Evolutionary conservation across 805 yeast species (phyloP).

Genomic region (Kuraishia ogatae): DNA sequence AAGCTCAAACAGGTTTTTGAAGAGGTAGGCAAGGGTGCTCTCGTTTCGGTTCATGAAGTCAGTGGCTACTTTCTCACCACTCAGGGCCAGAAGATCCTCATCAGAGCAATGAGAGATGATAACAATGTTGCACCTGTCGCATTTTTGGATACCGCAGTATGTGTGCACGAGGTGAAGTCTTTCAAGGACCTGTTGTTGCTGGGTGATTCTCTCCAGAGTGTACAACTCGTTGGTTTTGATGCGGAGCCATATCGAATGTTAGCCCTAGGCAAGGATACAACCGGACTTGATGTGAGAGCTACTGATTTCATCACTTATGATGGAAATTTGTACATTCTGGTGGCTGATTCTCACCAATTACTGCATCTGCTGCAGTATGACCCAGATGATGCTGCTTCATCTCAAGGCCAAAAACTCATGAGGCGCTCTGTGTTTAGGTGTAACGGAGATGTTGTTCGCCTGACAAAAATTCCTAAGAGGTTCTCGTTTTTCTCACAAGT

Average conservation of each 20-base stretch:
- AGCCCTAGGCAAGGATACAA: slow-evolving; percentile 64
- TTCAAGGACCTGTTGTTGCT: slow-evolving; percentile 74
- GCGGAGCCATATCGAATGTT: slow-evolving; percentile 91
- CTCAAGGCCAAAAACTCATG: slow-evolving; percentile 69
- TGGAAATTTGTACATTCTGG: slow-evolving; percentile 55
- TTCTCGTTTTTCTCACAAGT: slow-evolving; percentile 20
- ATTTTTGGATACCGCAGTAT: slow-evolving; percentile 78
- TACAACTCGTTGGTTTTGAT: slow-evolving; percentile 82
- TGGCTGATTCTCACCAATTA: slow-evolving; percentile 59
- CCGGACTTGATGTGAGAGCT: slow-evolving; percentile 50
- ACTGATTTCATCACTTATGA: slow-evolving; percentile 73
- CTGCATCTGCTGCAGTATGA: slow-evolving; percentile 78
- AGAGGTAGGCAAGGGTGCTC: slow-evolving; percentile 80
- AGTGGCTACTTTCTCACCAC: slow-evolving; percentile 77
- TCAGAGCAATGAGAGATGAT: slow-evolving; percentile 80
- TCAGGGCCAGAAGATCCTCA: slow-evolving; percentile 77
- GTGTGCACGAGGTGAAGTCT: slow-evolving; percentile 69
- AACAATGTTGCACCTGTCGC: slow-evolving; percentile 89
- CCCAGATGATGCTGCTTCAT: slow-evolving; percentile 82
- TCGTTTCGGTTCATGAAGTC: slow-evolving; percentile 65
- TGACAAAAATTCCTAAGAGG: slow-evolving; percentile 36
- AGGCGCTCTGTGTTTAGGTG: slow-evolving; percentile 63
- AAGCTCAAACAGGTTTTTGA: slow-evolving; percentile 64
- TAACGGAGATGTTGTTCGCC: slow-evolving; percentile 50
- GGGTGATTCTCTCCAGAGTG: slow-evolving; percentile 73